Percentiles rank a stretch among this genome's conserved stretches.
These are phyloP conservation scores for Jamesozyma jinghongensis DNA, from an alignment of 805 yeast genomes.

Conservation along the genomic window DNA sequence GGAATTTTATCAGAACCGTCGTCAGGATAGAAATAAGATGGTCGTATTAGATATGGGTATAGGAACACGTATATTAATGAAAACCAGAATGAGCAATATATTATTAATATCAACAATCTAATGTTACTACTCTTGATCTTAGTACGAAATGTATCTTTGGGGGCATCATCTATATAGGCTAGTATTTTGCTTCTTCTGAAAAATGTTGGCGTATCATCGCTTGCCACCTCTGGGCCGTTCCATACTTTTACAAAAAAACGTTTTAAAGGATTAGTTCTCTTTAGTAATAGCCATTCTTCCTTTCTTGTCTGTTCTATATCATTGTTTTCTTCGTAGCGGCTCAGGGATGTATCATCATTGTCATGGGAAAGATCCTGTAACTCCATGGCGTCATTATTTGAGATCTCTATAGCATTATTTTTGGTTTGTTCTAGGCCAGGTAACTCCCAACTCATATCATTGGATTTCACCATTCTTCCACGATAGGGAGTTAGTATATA, in stretches of 20 bases:
- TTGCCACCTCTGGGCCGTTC: slow-evolving; percentile 46
- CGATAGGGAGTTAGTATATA: too few species aligned
- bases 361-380: neutral
- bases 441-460: too few species aligned
- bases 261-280: slow-evolving; percentile 10
- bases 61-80: slow-evolving; percentile 32
- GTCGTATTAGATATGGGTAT: slow-evolving; percentile 38
- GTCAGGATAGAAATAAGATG: slow-evolving; percentile 29
- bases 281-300: slow-evolving; percentile 18
- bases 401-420: too few species aligned
- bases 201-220: slow-evolving; percentile 41
- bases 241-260: slow-evolving; percentile 34
- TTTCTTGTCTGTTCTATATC: neutral
- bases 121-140: slow-evolving; percentile 22
- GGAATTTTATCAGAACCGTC: slow-evolving; percentile 19
- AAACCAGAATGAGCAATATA: slow-evolving; percentile 42
- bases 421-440: too few species aligned
- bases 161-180: slow-evolving; percentile 29
- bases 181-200: neutral
- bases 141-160: slow-evolving; percentile 29
- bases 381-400: slow-evolving; percentile 1
- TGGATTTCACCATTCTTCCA: too few species aligned
- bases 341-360: neutral
- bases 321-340: neutral
- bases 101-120: slow-evolving; percentile 27